A percentile compares a stretch with the other conserved stretches of the same genome.
Conservation (phyloP, 257 asterid species). For the Nicotiana undulata region DNA sequence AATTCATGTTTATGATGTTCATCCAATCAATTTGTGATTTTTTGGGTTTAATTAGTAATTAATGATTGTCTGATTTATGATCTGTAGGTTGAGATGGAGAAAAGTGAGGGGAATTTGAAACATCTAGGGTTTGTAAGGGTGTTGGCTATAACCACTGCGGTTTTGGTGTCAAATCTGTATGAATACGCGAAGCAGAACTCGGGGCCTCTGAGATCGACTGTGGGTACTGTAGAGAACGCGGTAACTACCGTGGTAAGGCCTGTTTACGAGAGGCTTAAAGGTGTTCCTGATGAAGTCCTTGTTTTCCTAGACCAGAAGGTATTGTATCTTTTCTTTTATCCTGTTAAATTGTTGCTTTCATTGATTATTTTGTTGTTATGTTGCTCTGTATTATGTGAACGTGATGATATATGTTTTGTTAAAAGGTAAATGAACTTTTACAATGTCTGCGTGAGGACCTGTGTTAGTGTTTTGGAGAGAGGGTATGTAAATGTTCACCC, state of each 20-base stretch:
- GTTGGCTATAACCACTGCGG: conserved; percentile 43
- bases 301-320: conserved; percentile 63
- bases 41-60: neutral
- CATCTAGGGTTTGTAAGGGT: conserved; percentile 48
- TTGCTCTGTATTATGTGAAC: neutral
- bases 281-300: conserved; percentile 51
- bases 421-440: too few species aligned
- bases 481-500: too few species aligned
- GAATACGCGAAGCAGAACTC: conserved; percentile 55
- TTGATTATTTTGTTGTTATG: neutral
- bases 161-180: conserved; percentile 42
- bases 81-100: conserved; percentile 45
- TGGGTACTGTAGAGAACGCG: conserved; percentile 52
- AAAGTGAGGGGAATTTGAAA: conserved; percentile 38
- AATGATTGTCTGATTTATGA: neutral
- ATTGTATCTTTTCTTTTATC: neutral
- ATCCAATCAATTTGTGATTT: neutral
- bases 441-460: too few species aligned
- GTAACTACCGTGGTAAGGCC: conserved; percentile 49
- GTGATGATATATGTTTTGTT: too few species aligned
- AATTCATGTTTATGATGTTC: neutral
- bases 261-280: conserved; percentile 41
- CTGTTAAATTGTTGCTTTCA: neutral
- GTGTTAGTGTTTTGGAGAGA: too few species aligned
- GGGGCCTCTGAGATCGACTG: conserved; percentile 56